Conservation (phyloP, 139 green algal species). For the Micromonas pusilla region DNA sequence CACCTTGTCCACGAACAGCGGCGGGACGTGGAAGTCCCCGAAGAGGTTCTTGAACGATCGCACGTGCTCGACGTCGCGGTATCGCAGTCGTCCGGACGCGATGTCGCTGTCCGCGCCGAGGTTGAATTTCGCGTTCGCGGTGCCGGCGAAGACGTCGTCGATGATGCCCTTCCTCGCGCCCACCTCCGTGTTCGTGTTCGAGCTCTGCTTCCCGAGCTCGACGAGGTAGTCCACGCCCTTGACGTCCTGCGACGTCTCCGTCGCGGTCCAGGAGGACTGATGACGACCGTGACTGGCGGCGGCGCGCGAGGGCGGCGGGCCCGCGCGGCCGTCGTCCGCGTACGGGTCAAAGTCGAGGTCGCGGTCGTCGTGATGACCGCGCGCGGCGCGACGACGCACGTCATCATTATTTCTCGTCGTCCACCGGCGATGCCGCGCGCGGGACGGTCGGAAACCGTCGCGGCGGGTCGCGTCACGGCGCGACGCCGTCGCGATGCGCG, state of each 20-base stretch:
- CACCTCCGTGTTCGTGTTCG: constrained; percentile 26
- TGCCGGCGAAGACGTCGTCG: constrained; percentile 10
- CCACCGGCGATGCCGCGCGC: too few relatives aligned
- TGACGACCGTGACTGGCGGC: too few relatives aligned
- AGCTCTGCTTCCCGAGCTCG: constrained; percentile 20
- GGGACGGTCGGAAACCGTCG: too few relatives aligned
- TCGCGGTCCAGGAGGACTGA: background rate
- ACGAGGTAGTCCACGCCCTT: constrained; percentile 15
- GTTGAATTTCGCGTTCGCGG: background rate
- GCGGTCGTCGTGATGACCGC: too few relatives aligned
- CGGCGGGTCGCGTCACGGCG: too few relatives aligned
- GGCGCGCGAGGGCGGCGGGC: too few relatives aligned
- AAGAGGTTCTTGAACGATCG: constrained; percentile 11
- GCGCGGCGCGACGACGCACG: too few relatives aligned
- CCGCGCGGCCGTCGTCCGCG: too few relatives aligned
- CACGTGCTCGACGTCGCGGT: background rate
- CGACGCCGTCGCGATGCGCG: too few relatives aligned
- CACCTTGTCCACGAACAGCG: constrained; percentile 41
- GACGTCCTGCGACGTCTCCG: background rate
- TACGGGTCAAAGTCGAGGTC: too few relatives aligned
- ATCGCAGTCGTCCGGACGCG: constrained; percentile 12
- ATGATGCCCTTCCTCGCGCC: constrained; percentile 14
- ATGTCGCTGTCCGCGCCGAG: constrained; percentile 18
- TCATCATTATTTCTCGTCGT: too few relatives aligned
- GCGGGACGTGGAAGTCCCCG: constrained; percentile 49